A percentile compares a stretch with the other conserved stretches of the same genome.
These are phyloP conservation scores for Fusarium albidum DNA, from an alignment of 2,329 filamentous ascomycete genomes.

Conservation along the genomic window DNA sequence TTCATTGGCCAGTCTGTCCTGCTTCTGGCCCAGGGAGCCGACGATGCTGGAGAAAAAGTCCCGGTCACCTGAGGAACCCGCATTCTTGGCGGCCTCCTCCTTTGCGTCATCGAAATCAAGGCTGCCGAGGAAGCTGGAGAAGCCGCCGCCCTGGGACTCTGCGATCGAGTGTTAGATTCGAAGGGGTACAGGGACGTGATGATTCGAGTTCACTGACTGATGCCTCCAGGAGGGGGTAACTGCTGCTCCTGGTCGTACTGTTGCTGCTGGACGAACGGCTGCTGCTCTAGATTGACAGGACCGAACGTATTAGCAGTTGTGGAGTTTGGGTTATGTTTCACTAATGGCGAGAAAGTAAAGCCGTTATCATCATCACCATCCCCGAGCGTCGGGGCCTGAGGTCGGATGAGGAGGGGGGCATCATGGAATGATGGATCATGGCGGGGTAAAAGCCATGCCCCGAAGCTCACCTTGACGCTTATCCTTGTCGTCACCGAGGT, in stretches of 20 bases:
- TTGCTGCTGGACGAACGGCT: constrained; percentile 18
- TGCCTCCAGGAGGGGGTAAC: constrained; percentile 34
- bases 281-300: constrained; percentile 1
- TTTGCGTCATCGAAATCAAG: constrained; percentile 59
- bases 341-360: too few species aligned
- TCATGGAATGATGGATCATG: constrained; percentile 23
- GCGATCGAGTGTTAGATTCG: constrained; percentile 12
- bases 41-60: constrained; percentile 60
- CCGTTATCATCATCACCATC: too few species aligned
- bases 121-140: constrained; percentile 52
- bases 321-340: not conserved
- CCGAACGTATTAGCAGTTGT: not conserved
- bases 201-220: constrained; percentile 40
- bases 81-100: constrained; percentile 55
- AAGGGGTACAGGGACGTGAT: not conserved
- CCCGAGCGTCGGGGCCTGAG: not conserved
- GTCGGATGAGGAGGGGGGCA: constrained; percentile 17
- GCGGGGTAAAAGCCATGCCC: constrained; percentile 31
- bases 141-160: constrained; percentile 47
- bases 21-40: constrained; percentile 57
- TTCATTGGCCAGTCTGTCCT: constrained; percentile 56
- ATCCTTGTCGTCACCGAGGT: constrained; percentile 44
- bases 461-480: constrained; percentile 36
- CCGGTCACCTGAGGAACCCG: constrained; percentile 55
- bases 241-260: constrained; percentile 24